phyloP scores from a whole-genome alignment of 2,329 filamentous ascomycete genomes.

The Raffaelea deltoideospora region DNA sequence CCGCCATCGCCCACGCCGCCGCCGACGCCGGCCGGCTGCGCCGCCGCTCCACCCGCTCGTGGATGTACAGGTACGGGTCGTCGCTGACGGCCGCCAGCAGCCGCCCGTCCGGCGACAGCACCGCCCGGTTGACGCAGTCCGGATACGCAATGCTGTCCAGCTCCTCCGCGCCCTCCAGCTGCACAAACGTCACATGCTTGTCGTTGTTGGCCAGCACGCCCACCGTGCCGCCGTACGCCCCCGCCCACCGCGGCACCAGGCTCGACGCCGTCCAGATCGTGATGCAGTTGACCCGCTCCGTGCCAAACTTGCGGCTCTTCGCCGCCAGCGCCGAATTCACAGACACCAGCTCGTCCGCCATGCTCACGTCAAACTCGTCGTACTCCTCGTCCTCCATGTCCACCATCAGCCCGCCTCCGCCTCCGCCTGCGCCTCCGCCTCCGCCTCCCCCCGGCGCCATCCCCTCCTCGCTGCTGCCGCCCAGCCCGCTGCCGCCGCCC shows the following conservation, averaged over 20 bases:
- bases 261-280: slow-evolving; percentile 45
- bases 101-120: slow-evolving; percentile 80
- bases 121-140: slow-evolving; percentile 81
- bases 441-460: background rate
- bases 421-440: slow-evolving; percentile 13
- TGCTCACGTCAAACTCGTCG: slow-evolving; percentile 6
- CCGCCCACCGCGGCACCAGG: slow-evolving; percentile 13
- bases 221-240: slow-evolving; percentile 37
- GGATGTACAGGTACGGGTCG: slow-evolving; percentile 73
- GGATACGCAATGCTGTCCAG: slow-evolving; percentile 60
- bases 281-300: slow-evolving; percentile 50
- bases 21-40: slow-evolving; percentile 14
- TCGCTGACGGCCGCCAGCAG: slow-evolving; percentile 76
- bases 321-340: slow-evolving; percentile 16
- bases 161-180: slow-evolving; percentile 47
- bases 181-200: slow-evolving; percentile 72
- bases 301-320: slow-evolving; percentile 38
- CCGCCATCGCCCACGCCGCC: background rate
- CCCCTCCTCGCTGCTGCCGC: background rate
- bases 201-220: slow-evolving; percentile 83
- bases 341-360: slow-evolving; percentile 3
- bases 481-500: slow-evolving; percentile 4
- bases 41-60: slow-evolving; percentile 34
- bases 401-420: slow-evolving; percentile 10
- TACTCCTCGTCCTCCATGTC: slow-evolving; percentile 7